These are phyloP conservation scores for Kurtzmaniella quercitrusa DNA, from an alignment of 1,139 yeast species.

Conservation along the genomic window DNA sequence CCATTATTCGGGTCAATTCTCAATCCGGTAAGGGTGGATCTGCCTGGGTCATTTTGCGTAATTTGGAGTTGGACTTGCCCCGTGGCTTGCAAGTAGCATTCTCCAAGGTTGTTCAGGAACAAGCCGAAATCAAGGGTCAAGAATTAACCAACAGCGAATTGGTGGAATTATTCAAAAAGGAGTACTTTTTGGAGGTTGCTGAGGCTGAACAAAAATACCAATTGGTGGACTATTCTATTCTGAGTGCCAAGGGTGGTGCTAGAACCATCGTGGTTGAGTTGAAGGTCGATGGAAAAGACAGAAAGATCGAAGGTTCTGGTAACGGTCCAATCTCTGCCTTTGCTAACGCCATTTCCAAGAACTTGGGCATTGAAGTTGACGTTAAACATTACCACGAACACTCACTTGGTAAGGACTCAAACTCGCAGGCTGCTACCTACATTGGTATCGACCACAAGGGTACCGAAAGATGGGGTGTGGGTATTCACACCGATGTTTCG, in stretches of 20 bases:
- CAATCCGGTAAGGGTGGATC: constrained; percentile 99
- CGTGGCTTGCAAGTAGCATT: constrained; percentile 88
- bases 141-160: constrained; percentile 80
- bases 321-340: constrained; percentile 96
- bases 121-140: constrained; percentile 80
- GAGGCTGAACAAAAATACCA: constrained; percentile 27
- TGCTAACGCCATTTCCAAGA: constrained; percentile 65
- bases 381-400: constrained; percentile 90
- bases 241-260: constrained; percentile 27
- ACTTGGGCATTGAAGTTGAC: constrained; percentile 56
- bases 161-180: constrained; percentile 65
- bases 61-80: constrained; percentile 88
- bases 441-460: constrained; percentile 60
- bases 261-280: constrained; percentile 35
- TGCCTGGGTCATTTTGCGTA: constrained; percentile 90
- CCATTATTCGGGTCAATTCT: constrained; percentile 95
- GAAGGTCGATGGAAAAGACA: constrained; percentile 44
- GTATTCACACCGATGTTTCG: constrained; percentile 88
- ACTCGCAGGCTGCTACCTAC: constrained; percentile 87
- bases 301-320: constrained; percentile 65
- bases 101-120: constrained; percentile 75
- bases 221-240: constrained; percentile 50
- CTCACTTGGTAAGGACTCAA: constrained; percentile 83
- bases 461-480: constrained; percentile 83
- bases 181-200: constrained; percentile 58